Evolutionary conservation across 768 basidiomycete genomes (phyloP), one percentile per base, ranked within the genome.

Genomic region (Austroboletus eburneus): DNA sequence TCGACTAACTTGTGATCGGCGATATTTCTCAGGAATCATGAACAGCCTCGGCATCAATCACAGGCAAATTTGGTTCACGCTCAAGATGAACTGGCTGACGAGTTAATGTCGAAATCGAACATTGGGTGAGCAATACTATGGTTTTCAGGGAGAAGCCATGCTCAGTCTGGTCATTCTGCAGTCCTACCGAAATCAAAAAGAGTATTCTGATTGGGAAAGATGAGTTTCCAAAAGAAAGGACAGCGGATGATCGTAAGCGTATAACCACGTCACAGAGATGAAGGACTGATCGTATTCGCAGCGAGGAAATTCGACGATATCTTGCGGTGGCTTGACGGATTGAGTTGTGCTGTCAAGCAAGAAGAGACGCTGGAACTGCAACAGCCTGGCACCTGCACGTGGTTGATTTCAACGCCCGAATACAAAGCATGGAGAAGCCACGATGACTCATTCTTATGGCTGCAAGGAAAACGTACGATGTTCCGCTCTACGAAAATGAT

Each of bases 381-480:
- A 2, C 45, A 52, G 38, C 38, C 45, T 17, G 44, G 42, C 24
- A 59, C 57, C 16, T 58, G 43, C 33, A 57, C 25, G 2, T 48
- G 45, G 50, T 35, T 52, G 12, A 20, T n/a, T 25, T 43, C 29
- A 10, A 35, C 39, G 6, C 10, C 33, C 2, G 27, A 33, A 3
- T 52, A 60, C 18, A 8, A 34, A 14, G n/a, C 23, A 5, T 56
- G 57, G 57, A 41, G 21, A 4, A 38, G 27, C 24, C 5, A n/a
- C 5, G 7, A 22, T 1, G 14, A 24, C 13, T 48, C 45, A 13
- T 46, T 43, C 12, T 17, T 57, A 23, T 58, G 52, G 57, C 25
- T 57, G 24, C 42, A 51, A 18, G 57, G 57, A 13, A 57, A 58
- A 41, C 45, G 57, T 55, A n/a, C n/a, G 45, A 14, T 9, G 8